Percentiles rank a stretch among this genome's conserved stretches.
Evolutionary conservation across 139 green algal species (phyloP).

Genomic region (Picocystis salinarum): DNA sequence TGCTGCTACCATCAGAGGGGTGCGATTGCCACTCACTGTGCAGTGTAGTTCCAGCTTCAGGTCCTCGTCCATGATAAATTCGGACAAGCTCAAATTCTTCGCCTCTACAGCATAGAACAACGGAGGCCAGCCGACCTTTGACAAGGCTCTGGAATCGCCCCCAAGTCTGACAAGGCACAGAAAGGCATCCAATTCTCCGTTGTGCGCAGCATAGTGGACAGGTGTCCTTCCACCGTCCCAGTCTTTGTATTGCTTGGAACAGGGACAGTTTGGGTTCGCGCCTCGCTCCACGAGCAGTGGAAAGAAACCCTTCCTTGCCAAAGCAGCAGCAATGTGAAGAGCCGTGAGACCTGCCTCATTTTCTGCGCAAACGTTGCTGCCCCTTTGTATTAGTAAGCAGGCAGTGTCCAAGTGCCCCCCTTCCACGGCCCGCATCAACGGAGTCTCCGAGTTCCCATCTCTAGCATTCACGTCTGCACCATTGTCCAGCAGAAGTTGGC

Average conservation of each 20-base stretch:
- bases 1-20: conserved; percentile 7
- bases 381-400: not conserved
- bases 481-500: not conserved
- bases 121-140: conserved; percentile 1
- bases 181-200: conserved; percentile 2
- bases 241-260: conserved; percentile 1
- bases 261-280: not conserved
- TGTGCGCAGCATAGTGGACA: conserved; percentile 9
- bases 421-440: not conserved
- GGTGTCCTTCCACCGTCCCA: conserved; percentile 9
- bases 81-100: not conserved
- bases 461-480: not conserved
- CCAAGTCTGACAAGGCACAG: conserved; percentile 1
- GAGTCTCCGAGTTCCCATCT: not conserved
- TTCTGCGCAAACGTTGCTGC: not conserved
- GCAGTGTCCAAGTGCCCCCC: not conserved
- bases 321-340: not conserved
- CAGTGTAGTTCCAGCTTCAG: not conserved
- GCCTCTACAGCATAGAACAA: conserved; percentile 10
- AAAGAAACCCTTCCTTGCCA: not conserved
- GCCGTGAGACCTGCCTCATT: not conserved
- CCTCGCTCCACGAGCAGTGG: not conserved
- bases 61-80: conserved; percentile 4
- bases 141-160: not conserved
- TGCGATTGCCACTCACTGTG: not conserved